Conservation (phyloP, 305 asterid genomes). For the Andrographis paniculata region DNA sequence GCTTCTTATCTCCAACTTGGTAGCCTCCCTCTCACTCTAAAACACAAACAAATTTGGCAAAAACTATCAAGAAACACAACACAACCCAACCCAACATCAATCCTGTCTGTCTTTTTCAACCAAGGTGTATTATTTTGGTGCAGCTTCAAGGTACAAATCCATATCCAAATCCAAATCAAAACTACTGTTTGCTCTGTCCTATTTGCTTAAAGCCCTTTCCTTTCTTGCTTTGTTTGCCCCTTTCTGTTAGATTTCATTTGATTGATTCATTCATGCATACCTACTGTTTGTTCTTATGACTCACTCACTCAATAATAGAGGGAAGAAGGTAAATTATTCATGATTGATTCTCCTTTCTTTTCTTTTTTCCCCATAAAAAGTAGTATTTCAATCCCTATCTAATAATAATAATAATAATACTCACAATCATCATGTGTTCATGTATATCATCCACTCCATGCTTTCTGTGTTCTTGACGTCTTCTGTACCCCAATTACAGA, state of each 20-base stretch:
- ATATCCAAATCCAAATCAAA: too few relatives aligned
- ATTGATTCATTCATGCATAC: not conserved
- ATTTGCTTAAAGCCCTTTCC: not conserved
- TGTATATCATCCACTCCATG: too few relatives aligned
- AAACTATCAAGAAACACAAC: conserved; percentile 32
- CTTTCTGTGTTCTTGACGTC: too few relatives aligned
- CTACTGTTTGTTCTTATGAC: conserved; percentile 1
- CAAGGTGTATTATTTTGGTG: conserved; percentile 19
- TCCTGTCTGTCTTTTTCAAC: conserved; percentile 47
- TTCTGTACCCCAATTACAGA: too few relatives aligned
- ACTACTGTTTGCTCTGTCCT: not conserved
- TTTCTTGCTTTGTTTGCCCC: conserved; percentile 5
- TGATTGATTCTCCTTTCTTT: too few relatives aligned
- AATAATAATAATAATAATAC: too few relatives aligned
- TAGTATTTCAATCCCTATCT: too few relatives aligned
- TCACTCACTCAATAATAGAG: not conserved
- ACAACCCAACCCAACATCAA: conserved; percentile 9
- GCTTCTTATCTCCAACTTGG: conserved; percentile 18
- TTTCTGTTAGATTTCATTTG: not conserved
- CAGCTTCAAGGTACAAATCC: conserved; percentile 24
- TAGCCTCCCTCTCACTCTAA: conserved; percentile 5
- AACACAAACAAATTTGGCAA: conserved; percentile 48
- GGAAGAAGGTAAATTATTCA: too few relatives aligned
- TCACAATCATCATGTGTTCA: too few relatives aligned
- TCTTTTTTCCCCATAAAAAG: too few relatives aligned